These are phyloP conservation scores for Penicillium nucicola DNA, from an alignment of 495 filamentous ascomycete genomes.

Conservation along the genomic window DNA sequence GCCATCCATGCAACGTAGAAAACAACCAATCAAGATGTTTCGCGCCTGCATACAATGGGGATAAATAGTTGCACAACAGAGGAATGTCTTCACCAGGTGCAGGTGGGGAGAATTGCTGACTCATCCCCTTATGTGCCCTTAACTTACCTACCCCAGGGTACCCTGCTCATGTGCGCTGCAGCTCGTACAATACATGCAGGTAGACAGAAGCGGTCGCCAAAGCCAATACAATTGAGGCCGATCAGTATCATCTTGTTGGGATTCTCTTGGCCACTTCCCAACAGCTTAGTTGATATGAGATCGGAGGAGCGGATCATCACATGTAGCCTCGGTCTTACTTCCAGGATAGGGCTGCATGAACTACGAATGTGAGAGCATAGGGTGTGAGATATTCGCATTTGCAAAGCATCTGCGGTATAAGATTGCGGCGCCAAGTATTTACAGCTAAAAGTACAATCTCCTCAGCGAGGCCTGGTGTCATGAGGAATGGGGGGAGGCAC, in stretches of 20 bases:
- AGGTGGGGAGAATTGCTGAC: not conserved
- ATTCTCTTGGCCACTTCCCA: conserved; percentile 9
- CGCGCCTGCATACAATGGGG: not conserved
- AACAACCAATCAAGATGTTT: too few species aligned
- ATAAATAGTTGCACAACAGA: not conserved
- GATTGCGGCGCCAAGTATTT: too few species aligned
- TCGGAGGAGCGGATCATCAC: conserved; percentile 13
- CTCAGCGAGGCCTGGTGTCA: conserved; percentile 44
- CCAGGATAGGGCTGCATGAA: not conserved
- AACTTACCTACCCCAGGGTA: too few species aligned
- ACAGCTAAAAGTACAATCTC: conserved; percentile 6
- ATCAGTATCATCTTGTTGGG: conserved; percentile 6
- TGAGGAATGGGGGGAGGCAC: conserved; percentile 41
- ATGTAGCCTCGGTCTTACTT: conserved; percentile 23
- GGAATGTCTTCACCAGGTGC: too few species aligned
- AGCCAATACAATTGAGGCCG: not conserved
- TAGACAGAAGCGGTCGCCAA: not conserved
- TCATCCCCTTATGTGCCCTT: not conserved
- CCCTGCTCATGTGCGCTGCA: too few species aligned
- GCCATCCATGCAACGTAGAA: too few species aligned
- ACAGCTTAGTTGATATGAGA: conserved; percentile 12
- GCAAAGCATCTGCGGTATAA: too few species aligned
- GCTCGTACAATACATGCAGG: too few species aligned
- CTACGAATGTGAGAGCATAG: not conserved
- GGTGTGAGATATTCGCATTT: too few species aligned